Evolutionary conservation across 805 yeast species (phyloP).

Genomic region (Candida suzukii): DNA sequence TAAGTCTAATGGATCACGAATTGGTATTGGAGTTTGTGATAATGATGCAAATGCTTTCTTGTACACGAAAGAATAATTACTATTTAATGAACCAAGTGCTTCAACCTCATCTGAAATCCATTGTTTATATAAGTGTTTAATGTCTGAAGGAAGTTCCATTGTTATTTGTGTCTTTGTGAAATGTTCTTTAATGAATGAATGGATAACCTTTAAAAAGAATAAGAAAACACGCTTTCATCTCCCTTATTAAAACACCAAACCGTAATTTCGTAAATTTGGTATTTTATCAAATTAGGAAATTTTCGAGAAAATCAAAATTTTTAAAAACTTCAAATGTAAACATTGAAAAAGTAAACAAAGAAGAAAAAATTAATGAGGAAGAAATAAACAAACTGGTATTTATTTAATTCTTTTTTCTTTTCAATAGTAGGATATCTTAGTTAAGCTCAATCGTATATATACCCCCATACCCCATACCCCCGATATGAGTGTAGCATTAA

Average conservation of each 20-base stretch:
- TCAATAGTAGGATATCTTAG: no score
- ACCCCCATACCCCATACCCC: no score
- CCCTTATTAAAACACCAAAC: no score
- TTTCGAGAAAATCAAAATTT: no score
- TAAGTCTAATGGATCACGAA: constrained; percentile 53
- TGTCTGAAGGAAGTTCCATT: constrained; percentile 39
- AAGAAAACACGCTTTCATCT: no score
- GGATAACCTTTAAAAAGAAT: no score
- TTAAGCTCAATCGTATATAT: no score
- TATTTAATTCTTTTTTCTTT: no score
- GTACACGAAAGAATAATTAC: constrained; percentile 47
- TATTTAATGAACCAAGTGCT: constrained; percentile 37
- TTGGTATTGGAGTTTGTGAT: constrained; percentile 32
- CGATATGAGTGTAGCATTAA: not conserved
- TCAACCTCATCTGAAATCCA: constrained; percentile 54
- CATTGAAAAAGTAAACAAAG: not conserved
- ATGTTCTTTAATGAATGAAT: no score
- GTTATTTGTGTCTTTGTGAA: not conserved
- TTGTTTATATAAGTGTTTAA: constrained; percentile 42
- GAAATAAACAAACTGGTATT: not conserved
- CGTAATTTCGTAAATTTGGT: no score
- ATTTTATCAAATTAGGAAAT: not conserved
- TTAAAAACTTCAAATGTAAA: not conserved
- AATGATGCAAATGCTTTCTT: constrained; percentile 51
- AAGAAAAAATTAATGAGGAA: not conserved